Conservation (phyloP, 139 green algal species). For the Volvox africanus region DNA sequence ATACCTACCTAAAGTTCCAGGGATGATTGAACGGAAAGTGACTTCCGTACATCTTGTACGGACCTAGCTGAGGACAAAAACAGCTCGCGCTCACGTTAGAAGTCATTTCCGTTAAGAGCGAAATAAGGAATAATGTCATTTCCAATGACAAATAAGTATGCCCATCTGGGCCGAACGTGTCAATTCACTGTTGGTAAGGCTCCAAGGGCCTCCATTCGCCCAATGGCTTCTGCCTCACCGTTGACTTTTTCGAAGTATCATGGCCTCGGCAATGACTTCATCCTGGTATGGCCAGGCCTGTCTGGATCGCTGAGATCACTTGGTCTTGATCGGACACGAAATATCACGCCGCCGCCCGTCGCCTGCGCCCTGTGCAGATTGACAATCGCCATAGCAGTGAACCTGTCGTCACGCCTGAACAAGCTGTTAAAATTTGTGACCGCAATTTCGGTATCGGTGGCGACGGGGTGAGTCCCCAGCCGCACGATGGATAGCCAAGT, state of each 20-base stretch:
- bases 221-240: neutral
- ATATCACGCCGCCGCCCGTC: neutral
- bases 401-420: conserved; percentile 81
- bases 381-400: conserved; percentile 90
- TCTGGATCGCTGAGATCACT: neutral
- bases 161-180: neutral
- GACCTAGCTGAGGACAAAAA: too few relatives aligned
- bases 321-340: neutral
- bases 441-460: conserved; percentile 97
- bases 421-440: conserved; percentile 92
- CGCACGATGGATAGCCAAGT: too few relatives aligned
- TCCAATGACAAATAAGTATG: neutral
- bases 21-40: too few relatives aligned
- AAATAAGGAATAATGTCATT: neutral
- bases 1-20: too few relatives aligned
- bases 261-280: conserved; percentile 98
- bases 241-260: conserved; percentile 97
- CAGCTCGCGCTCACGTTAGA: too few relatives aligned
- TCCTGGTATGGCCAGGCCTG: conserved; percentile 77
- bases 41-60: too few relatives aligned
- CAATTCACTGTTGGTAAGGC: neutral
- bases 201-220: neutral
- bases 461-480: conserved; percentile 86
- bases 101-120: too few relatives aligned
- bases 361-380: conserved; percentile 66